A percentile compares a stretch with the other conserved stretches of the same genome.
Evolutionary conservation across 169 alveolate species (phyloP).

Genomic region (Cryptosporidium felis): DNA sequence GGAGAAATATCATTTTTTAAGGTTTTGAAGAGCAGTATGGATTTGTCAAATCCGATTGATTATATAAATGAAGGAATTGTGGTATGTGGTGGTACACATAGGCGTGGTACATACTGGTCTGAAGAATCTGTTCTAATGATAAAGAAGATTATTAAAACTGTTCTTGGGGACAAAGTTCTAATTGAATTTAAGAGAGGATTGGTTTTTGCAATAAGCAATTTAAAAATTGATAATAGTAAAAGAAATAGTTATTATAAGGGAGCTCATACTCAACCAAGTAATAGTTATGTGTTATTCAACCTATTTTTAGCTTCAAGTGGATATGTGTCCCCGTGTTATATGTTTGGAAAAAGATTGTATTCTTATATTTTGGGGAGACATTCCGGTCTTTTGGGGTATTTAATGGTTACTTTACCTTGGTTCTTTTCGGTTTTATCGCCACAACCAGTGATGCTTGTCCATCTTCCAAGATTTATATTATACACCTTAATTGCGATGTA

Average conservation of each 20-base stretch:
- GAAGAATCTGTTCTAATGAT: background rate
- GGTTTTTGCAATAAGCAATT: conserved; percentile 38
- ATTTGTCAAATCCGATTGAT: background rate
- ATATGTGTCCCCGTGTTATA: conserved; percentile 68
- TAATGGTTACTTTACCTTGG: conserved; percentile 54
- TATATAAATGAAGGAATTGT: conserved; percentile 4
- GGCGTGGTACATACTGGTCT: conserved; percentile 44
- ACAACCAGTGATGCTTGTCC: conserved; percentile 56
- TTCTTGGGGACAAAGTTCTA: conserved; percentile 1
- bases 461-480: conserved; percentile 34
- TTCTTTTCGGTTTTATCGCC: conserved; percentile 45
- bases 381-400: conserved; percentile 50
- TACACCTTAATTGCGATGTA: conserved; percentile 24
- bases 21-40: background rate
- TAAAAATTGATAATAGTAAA: background rate
- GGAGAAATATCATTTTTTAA: conserved; percentile 56
- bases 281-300: background rate
- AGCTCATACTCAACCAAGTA: background rate
- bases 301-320: conserved; percentile 49
- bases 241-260: background rate
- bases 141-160: background rate
- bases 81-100: conserved; percentile 61
- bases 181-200: conserved; percentile 54
- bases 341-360: conserved; percentile 65
- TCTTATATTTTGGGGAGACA: conserved; percentile 51